Evolutionary conservation across 768 basidiomycete species (phyloP).

Genomic region (Phylloporus scabripes): DNA sequence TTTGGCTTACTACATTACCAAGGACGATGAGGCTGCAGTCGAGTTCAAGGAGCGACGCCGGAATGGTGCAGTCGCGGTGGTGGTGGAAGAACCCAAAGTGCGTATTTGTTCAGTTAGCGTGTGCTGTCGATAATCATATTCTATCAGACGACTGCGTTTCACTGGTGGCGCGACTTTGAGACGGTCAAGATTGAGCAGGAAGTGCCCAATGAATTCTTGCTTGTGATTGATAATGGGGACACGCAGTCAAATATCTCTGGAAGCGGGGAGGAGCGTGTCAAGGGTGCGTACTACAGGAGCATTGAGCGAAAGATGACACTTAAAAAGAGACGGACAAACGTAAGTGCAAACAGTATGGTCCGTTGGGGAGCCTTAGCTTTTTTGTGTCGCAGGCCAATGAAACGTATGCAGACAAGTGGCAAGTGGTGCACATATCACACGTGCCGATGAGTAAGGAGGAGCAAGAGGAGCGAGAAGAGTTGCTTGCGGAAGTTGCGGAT

Average conservation of each 20-base stretch:
- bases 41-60: conserved; percentile 57
- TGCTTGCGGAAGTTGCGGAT: conserved; percentile 71
- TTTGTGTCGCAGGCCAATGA: conserved; percentile 51
- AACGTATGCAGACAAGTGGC: conserved; percentile 76
- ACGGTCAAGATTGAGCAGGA: conserved; percentile 84
- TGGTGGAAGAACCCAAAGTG: conserved; percentile 54
- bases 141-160: conserved; percentile 62
- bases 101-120: conserved; percentile 6
- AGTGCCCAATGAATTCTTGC: conserved; percentile 76
- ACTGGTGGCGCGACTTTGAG: conserved; percentile 80
- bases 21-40: conserved; percentile 65
- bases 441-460: conserved; percentile 68
- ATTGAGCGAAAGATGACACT: conserved; percentile 85
- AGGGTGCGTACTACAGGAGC: conserved; percentile 85
- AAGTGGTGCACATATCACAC: conserved; percentile 69
- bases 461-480: conserved; percentile 71
- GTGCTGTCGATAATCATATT: neutral
- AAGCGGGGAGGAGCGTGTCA: conserved; percentile 37
- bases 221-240: conserved; percentile 65
- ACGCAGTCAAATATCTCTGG: conserved; percentile 32
- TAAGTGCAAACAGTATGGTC: conserved; percentile 32
- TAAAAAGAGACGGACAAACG: conserved; percentile 80
- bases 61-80: conserved; percentile 38
- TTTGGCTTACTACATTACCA: conserved; percentile 78
- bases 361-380: neutral